These are phyloP conservation scores for Suillus tomentosus DNA, from an alignment of 768 basidiomycete genomes.

Conservation along the genomic window DNA sequence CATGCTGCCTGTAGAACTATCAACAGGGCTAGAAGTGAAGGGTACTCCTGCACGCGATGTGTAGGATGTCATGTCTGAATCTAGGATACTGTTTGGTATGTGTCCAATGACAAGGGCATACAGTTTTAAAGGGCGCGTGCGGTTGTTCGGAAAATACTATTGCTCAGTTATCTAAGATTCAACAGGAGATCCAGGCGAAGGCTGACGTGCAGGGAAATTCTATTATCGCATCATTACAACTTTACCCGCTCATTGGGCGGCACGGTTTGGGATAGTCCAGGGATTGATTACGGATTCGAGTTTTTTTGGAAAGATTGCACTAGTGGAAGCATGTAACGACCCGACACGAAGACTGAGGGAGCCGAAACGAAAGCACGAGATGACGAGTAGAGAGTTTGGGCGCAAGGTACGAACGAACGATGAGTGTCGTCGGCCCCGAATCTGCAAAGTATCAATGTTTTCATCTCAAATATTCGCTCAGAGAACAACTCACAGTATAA, in stretches of 20 bases:
- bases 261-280: background rate
- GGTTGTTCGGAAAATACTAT: constrained; percentile 3
- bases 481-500: too few relatives aligned
- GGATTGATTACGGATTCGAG: background rate
- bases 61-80: constrained; percentile 47
- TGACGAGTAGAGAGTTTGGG: too few relatives aligned
- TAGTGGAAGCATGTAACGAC: background rate
- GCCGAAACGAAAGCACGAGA: too few relatives aligned
- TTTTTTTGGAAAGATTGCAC: background rate
- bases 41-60: constrained; percentile 31
- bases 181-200: background rate
- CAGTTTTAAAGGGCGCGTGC: background rate
- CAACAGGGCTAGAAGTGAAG: constrained; percentile 48
- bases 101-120: background rate
- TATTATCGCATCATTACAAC: background rate
- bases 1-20: constrained; percentile 47
- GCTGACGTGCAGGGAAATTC: background rate
- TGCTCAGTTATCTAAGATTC: background rate
- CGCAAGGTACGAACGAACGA: too few relatives aligned
- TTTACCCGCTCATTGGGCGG: background rate
- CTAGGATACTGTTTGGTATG: background rate
- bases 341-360: background rate
- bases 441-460: too few relatives aligned
- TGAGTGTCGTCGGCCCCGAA: too few relatives aligned
- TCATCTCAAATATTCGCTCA: too few relatives aligned